phyloP scores from a whole-genome alignment of 2,329 filamentous ascomycete species.

The Monilinia vaccinii-corymbosi region DNA sequence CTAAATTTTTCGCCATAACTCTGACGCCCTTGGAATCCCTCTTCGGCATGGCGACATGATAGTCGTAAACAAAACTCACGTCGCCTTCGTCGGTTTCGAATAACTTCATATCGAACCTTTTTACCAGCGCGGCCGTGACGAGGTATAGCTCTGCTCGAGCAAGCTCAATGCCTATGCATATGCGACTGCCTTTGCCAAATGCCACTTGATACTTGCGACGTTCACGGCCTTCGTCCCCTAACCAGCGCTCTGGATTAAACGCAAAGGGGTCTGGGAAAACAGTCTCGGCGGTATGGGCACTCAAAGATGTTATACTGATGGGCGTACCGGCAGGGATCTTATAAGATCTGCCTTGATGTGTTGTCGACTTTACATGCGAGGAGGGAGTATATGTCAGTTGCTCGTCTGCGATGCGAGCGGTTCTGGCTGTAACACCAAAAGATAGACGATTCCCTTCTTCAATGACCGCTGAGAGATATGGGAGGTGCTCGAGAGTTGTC shows the following conservation, averaged over 20 bases:
- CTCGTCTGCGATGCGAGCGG: constrained; percentile 20
- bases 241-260: constrained; percentile 33
- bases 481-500: constrained; percentile 20
- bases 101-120: constrained; percentile 9
- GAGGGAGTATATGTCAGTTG: constrained; percentile 7
- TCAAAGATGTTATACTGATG: constrained; percentile 14
- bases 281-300: constrained; percentile 24
- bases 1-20: neutral
- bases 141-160: constrained; percentile 15
- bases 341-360: constrained; percentile 6
- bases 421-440: constrained; percentile 26
- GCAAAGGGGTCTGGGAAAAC: constrained; percentile 24
- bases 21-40: neutral
- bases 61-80: constrained; percentile 6
- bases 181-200: constrained; percentile 34
- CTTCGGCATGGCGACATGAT: neutral
- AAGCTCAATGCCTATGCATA: constrained; percentile 32
- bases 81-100: constrained; percentile 11
- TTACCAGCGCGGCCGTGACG: constrained; percentile 1
- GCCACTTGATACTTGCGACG: constrained; percentile 30
- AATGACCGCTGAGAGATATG: constrained; percentile 26
- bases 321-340: constrained; percentile 17
- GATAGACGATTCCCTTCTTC: constrained; percentile 27
- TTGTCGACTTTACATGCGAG: neutral
- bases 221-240: constrained; percentile 24